Base-by-base conservation (phyloP, 2,329 filamentous ascomycete genomes). In the Clonostachys byssicola region DNA sequence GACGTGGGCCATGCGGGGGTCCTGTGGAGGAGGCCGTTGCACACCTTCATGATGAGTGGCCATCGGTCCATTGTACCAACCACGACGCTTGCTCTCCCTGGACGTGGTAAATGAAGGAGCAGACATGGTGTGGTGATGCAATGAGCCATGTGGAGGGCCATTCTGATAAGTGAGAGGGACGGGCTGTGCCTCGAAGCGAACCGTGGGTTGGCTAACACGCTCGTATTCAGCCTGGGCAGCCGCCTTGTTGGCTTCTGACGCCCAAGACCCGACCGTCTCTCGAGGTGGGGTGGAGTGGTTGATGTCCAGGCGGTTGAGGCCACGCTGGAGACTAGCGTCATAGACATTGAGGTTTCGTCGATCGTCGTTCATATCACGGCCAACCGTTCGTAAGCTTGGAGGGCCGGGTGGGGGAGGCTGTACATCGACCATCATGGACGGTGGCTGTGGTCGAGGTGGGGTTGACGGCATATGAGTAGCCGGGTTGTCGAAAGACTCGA, bases 401-500 rank as follows among this genome's bases (percentile, higher is more conserved):
- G 60, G 60, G 3, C 56, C 53, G n/a, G 64, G 63, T 61, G 67
- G 55, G 50, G 68, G 34, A 51, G 68, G 46, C 56, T 78, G 63
- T 34, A 68, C 57, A 54, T 95, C 89, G 10, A 91, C 68, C 59
- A 87, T 80, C 88, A 94, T 92, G 0, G 90, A 88, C 45, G 88
- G 91, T 3, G 81, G 74, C 46, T 78, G 77, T 42, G 85, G 81
- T 43, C 43, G 17, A 10, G 47, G 43, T 5, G 47, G 47, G 12
- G 47, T 46, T n/a, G 39, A 18, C 5, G 47, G 40, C n/a, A 33
- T 17, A 12, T n/a, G 34, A 14, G 17, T 20, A 14, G n/a, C 16
- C 16, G 40, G 20, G 88, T 73, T 47, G 89, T 92, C 90, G 57
- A 96, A 96, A 14, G 89, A 95, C 62, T 95, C 90, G 54, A 96